Percentiles rank a stretch among this genome's conserved stretches.
phyloP scores from a whole-genome alignment of 306 rosid species.

The Cucumis hystrix region DNA sequence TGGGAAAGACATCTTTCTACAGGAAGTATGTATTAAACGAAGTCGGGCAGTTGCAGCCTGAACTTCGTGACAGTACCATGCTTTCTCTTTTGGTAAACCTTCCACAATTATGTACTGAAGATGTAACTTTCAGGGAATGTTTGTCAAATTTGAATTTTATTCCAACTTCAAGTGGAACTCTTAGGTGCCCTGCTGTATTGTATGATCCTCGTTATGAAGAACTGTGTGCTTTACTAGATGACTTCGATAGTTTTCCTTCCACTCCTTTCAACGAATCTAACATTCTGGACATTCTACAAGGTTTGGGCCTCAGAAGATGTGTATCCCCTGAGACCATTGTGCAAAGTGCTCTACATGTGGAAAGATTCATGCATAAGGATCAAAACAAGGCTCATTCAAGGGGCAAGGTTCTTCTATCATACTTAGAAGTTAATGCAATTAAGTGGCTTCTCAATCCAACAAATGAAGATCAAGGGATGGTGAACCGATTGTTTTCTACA shows the following conservation, averaged over 20 bases:
- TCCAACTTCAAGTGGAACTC: constrained; percentile 49
- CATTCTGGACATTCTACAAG: constrained; percentile 61
- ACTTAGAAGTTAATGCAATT: constrained; percentile 82
- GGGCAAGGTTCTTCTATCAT: constrained; percentile 80
- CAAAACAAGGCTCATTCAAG: constrained; percentile 57
- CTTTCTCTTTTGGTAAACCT: constrained; percentile 62
- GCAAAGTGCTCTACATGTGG: constrained; percentile 69
- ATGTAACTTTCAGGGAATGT: constrained; percentile 47
- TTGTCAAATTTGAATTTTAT: constrained; percentile 65
- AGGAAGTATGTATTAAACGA: constrained; percentile 44
- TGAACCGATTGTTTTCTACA: constrained; percentile 61
- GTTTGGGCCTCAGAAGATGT: constrained; percentile 81
- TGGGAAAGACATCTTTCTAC: constrained; percentile 77
- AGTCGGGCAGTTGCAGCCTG: constrained; percentile 64
- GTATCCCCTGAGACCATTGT: constrained; percentile 65
- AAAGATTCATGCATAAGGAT: constrained; percentile 63
- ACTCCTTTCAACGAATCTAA: constrained; percentile 60
- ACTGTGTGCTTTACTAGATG: constrained; percentile 61
- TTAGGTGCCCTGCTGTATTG: constrained; percentile 55
- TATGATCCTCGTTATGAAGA: constrained; percentile 91
- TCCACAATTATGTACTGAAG: constrained; percentile 73
- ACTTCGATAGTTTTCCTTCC: constrained; percentile 64
- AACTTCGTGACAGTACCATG: constrained; percentile 68
- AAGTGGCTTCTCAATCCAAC: constrained; percentile 73
- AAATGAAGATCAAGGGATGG: constrained; percentile 49